Percentiles rank a stretch among this genome's conserved stretches.
These are phyloP conservation scores for Phtheirospermum japonicum DNA, from an alignment of 257 asterid genomes.

Conservation along the genomic window DNA sequence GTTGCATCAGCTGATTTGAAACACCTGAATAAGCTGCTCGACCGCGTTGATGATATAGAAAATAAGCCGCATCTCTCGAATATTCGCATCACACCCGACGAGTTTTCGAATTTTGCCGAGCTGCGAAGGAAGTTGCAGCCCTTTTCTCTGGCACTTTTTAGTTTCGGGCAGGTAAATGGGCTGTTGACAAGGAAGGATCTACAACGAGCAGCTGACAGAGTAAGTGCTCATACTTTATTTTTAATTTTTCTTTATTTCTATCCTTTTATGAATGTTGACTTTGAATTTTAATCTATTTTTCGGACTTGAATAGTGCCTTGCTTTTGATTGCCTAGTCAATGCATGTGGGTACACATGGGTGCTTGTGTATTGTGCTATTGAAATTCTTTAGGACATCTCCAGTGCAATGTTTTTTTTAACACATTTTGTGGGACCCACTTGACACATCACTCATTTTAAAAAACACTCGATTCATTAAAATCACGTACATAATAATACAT, in stretches of 20 bases:
- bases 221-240: conserved; percentile 30
- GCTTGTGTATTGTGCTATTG: neutral
- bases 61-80: conserved; percentile 44
- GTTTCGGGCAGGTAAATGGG: conserved; percentile 77
- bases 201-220: conserved; percentile 83
- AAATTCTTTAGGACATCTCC: neutral
- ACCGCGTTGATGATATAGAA: conserved; percentile 63
- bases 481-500: too few relatives aligned
- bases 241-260: neutral
- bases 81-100: conserved; percentile 60
- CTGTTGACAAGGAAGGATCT: conserved; percentile 66
- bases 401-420: too few relatives aligned
- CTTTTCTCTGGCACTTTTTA: conserved; percentile 71
- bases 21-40: conserved; percentile 62
- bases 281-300: conserved; percentile 13
- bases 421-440: too few relatives aligned
- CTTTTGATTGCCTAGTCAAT: too few relatives aligned
- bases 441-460: too few relatives aligned
- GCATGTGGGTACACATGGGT: neutral
- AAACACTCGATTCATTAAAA: too few relatives aligned
- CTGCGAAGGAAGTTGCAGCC: conserved; percentile 68
- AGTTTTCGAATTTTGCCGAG: conserved; percentile 70
- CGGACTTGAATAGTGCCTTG: neutral
- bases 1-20: conserved; percentile 89
- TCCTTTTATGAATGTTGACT: neutral